A percentile compares a stretch with the other conserved stretches of the same genome.
Conservation (phyloP, 2,329 filamentous ascomycete species). For the Cercospora sp. region DNA sequence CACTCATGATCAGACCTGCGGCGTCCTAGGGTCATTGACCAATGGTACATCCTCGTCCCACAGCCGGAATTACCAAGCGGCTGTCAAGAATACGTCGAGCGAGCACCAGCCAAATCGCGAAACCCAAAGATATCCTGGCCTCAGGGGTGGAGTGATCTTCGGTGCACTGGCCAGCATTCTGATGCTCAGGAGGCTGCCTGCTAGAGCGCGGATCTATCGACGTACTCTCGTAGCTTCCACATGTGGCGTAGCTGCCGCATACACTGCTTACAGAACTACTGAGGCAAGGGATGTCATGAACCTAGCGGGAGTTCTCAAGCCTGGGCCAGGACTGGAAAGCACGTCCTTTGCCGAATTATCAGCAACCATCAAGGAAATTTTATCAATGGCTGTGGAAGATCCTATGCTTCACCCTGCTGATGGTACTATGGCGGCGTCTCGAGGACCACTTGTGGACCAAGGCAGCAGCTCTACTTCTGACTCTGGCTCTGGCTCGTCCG, state of each 20-base stretch:
- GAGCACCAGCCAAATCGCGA: background rate
- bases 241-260: background rate
- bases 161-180: background rate
- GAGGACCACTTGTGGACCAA: background rate
- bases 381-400: background rate
- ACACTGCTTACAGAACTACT: background rate
- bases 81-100: background rate
- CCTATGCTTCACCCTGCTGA: background rate
- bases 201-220: background rate
- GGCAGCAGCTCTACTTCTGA: background rate
- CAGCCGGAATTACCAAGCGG: background rate
- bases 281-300: background rate
- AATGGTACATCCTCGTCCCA: background rate
- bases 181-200: background rate
- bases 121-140: background rate
- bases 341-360: background rate
- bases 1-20: background rate
- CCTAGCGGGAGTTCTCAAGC: background rate
- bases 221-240: background rate
- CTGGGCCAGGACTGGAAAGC: background rate
- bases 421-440: background rate
- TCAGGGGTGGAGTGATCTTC: background rate
- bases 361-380: background rate
- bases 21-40: background rate
- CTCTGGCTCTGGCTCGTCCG: background rate